Conservation (phyloP, 108 stramenopile species). For the Nannochloropsis salina region DNA sequence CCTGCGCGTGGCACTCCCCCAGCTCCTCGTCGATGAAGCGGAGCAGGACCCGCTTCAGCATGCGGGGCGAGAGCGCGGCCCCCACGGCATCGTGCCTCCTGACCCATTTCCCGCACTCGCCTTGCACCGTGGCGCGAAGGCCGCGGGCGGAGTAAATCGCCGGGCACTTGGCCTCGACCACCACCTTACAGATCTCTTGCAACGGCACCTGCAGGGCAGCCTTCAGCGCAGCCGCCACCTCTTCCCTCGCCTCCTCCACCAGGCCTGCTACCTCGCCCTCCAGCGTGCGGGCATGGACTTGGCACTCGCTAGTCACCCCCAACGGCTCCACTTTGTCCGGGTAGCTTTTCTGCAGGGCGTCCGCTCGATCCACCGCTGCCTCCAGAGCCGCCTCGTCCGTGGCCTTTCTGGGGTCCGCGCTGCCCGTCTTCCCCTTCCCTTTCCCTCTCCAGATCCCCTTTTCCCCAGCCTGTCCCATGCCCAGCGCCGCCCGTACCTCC, state of each 20-base stretch:
- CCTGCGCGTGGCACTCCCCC: neutral
- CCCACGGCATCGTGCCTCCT: neutral
- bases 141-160: neutral
- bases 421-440: neutral
- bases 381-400: neutral
- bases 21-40: neutral
- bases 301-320: neutral
- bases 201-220: neutral
- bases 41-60: neutral
- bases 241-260: slow-evolving; percentile 10
- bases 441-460: neutral
- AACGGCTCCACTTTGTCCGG: neutral
- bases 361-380: neutral
- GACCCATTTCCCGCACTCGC: neutral
- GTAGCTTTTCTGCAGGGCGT: neutral
- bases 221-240: neutral
- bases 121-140: neutral
- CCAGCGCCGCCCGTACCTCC: neutral
- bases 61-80: neutral
- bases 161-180: neutral
- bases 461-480: neutral
- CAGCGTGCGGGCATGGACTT: neutral
- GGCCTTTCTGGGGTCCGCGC: too few relatives aligned
- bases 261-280: neutral
- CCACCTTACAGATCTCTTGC: slow-evolving; percentile 9